Conservation (phyloP, 2,329 filamentous ascomycete genomes). For the Kalaharituber pfeilii region DNA sequence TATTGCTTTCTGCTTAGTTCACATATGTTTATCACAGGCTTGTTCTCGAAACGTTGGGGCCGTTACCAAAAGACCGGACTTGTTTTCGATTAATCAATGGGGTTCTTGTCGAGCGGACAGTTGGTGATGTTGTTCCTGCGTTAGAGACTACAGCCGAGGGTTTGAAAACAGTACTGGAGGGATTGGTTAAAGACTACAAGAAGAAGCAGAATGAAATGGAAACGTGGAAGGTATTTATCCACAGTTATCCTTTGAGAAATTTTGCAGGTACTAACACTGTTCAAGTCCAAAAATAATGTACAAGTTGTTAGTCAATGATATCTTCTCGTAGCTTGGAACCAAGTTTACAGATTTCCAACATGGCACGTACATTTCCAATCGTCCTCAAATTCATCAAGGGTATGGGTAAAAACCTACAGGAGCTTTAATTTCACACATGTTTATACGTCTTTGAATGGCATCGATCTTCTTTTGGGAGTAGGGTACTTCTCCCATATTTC, state of each 20-base stretch:
- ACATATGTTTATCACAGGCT: conserved; percentile 40
- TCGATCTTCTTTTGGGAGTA: too few species aligned
- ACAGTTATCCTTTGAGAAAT: background rate
- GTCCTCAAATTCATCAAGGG: too few species aligned
- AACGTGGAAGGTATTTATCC: conserved; percentile 77
- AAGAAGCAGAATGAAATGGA: conserved; percentile 86
- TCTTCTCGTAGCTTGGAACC: too few species aligned
- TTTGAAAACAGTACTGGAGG: conserved; percentile 81
- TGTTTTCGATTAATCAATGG: conserved; percentile 99
- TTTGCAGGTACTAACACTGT: background rate
- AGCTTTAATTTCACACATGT: too few species aligned
- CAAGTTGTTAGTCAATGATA: conserved; percentile 18
- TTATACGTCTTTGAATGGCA: too few species aligned
- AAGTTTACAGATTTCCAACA: too few species aligned
- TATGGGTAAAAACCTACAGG: too few species aligned
- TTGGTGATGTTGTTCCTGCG: conserved; percentile 78
- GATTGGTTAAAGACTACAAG: conserved; percentile 93
- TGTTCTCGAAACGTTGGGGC: conserved; percentile 78
- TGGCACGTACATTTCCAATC: too few species aligned
- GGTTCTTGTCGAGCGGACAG: conserved; percentile 81
- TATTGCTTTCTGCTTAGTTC: background rate
- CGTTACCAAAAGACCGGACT: conserved; percentile 69
- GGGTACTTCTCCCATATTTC: too few species aligned
- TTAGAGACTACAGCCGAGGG: conserved; percentile 89
- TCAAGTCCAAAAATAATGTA: conserved; percentile 19